These are phyloP conservation scores for Psidium guajava DNA, from an alignment of 345 rosid species.

Conservation along the genomic window DNA sequence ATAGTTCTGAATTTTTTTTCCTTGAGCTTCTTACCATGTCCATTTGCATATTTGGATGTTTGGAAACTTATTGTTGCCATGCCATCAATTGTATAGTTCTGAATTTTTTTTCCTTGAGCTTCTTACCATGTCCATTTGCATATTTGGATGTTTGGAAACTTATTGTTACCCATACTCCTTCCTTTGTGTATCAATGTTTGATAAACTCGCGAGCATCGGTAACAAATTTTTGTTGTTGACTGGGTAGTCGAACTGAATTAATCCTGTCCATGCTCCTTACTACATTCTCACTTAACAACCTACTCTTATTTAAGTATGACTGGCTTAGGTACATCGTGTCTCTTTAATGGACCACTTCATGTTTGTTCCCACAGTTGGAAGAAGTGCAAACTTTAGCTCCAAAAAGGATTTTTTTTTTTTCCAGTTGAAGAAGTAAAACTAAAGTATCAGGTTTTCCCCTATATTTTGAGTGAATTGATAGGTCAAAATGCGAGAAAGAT, in stretches of 20 bases:
- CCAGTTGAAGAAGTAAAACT: background rate
- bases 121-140: background rate
- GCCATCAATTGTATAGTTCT: background rate
- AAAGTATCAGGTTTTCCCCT: background rate
- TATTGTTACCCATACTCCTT: background rate
- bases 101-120: background rate
- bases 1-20: background rate
- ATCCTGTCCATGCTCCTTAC: background rate
- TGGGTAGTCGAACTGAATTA: background rate
- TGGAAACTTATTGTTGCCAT: background rate
- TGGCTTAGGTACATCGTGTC: background rate
- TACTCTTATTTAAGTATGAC: background rate
- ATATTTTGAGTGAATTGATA: background rate
- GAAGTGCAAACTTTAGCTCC: background rate
- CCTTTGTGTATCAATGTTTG: background rate
- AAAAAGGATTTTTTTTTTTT: background rate
- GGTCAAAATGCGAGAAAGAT: background rate
- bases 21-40: background rate
- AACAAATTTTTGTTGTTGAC: background rate
- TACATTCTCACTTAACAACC: background rate
- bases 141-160: background rate
- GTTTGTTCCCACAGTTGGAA: background rate
- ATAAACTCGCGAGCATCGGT: background rate
- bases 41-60: background rate
- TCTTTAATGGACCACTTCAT: background rate